phyloP scores from a whole-genome alignment of 1,284 basidiomycete species.

The Trichosporon ovoides region DNA sequence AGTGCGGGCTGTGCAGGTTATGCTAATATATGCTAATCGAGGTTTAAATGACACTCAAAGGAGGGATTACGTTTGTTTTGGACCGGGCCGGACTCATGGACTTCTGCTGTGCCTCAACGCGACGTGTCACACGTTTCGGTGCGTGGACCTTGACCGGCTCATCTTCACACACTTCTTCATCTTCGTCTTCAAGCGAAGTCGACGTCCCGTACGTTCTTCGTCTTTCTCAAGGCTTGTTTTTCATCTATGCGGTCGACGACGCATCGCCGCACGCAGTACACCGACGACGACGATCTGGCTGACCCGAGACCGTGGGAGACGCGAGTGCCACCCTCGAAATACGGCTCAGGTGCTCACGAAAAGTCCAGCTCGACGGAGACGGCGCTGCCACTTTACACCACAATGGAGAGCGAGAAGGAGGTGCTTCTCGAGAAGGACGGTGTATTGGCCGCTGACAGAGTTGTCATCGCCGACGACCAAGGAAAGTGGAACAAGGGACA shows the following conservation, averaged over 20 bases:
- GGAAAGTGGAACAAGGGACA: conserved; percentile 46
- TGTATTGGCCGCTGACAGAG: conserved; percentile 25
- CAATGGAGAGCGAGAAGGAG: conserved; percentile 16
- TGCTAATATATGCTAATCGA: background rate
- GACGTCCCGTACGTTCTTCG: conserved; percentile 6
- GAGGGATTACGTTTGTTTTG: conserved; percentile 2
- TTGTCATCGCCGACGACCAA: conserved; percentile 30
- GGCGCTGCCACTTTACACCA: conserved; percentile 19
- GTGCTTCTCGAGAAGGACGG: conserved; percentile 12
- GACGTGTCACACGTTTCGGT: conserved; percentile 1
- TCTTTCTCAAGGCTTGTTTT: conserved; percentile 2
- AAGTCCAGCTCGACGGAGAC: conserved; percentile 7
- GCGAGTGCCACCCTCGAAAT: conserved; percentile 27
- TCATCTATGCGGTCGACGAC: conserved; percentile 21
- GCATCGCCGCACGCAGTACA: conserved; percentile 21
- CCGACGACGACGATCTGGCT: conserved; percentile 34
- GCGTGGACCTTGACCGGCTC: background rate
- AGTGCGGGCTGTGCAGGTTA: too few relatives aligned
- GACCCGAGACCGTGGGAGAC: conserved; percentile 46
- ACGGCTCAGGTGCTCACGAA: conserved; percentile 28
- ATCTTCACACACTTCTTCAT: background rate
- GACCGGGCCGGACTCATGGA: background rate
- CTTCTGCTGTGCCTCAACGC: background rate
- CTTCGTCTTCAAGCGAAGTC: background rate
- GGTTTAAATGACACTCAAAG: background rate